Evolutionary conservation across 495 filamentous ascomycete genomes (phyloP), one percentile per base, ranked within the genome.

Genomic region (Friedmanniomyces endolithicus): DNA sequence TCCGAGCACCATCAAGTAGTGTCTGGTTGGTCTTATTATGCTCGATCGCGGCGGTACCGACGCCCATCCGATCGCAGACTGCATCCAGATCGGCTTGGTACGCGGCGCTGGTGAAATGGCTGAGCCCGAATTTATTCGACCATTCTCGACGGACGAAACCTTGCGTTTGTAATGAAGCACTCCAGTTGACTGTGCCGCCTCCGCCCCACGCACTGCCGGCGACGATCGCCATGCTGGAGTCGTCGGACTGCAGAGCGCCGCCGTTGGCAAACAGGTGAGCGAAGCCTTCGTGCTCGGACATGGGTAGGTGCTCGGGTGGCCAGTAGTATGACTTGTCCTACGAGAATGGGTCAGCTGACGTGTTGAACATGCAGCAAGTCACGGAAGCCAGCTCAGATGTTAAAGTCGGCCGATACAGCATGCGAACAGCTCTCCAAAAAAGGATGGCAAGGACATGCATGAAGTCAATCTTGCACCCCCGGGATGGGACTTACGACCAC

Each of bases 181-280:
- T 84, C 89, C 88, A 95, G 63, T 95, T 94, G 53, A 95, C 67
- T 1, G 85, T 86, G 0, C 88, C 88, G 34, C 90, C 90, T 47
- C 90, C 90, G 35, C 90, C 90, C 78, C 84, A 96, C 22, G 77
- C 81, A 19, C 78, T 77, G 2, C 85, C 89, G 0, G 86, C 78
- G n/a, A 86, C 61, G 0, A 88, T 60, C 22, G 65, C 74, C 47
- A 84, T 68, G 14, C 72, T 74, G 12, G 74, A 73, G 63, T 92
- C 86, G n/a, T 87, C 86, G 16, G 73, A 58, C 29, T 62, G 40
- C 6, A 68, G 58, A 8, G 57, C 50, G 4, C 56, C 56, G 12
- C 64, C 65, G 29, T 65, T 61, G 55, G 64, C 65, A 54, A 80
- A 92, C 49, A 96, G 67, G 52, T 83, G 78, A 16, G 71, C 62